Base-by-base conservation (phyloP, 1,284 basidiomycete species). In the Cutaneotrichosporon daszewskae region DNA sequence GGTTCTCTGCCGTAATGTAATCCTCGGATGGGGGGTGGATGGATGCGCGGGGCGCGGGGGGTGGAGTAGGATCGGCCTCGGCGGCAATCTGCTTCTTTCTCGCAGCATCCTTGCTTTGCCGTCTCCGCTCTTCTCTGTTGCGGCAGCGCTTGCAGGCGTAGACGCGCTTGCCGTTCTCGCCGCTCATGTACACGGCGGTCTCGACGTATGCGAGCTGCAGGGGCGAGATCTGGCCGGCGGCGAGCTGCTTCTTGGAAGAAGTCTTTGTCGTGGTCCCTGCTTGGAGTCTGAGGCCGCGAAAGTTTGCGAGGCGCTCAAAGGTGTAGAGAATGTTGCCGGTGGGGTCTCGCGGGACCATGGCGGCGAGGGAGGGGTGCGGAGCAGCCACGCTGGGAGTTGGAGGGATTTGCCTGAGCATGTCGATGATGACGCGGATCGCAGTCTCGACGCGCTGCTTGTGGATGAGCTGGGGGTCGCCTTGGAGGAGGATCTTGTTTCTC, bases 91-190 rank as follows among this genome's bases (percentile, higher is more conserved):
- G 57, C 49, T 62, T 64, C 47, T 66, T 66, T 45, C 65, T 43
- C 18, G 55, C 60, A 1, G 59, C 55, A 26, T 67, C 65, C 47
- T 69, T 69, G 33, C 49, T 60, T 22, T 58, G 55, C 13, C 64
- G 51, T 23, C 66, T 38, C 12, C 79, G 59, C 60, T 85, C 85
- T 74, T 94, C 88, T 45, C 89, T 82, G 41, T 79, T 76, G 58
- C 87, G 83, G 67, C 88, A 92, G 57, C 83, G 84, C 35, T 83
- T 79, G 61, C 88, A 92, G 46, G 85, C 87, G 28, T 84, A 74
- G 20, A 90, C 87, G 24, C 69, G 45, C 42, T 56, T 60, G 17
- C 60, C 62, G 32, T 60, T 58, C 19, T 67, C 65, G 10, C 63
- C 62, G 28, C 56, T 59, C 61, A 58, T 67, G 57, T 64, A 68